These are phyloP conservation scores for Westerdykella sp. DNA, from an alignment of 2,329 filamentous ascomycete genomes.

Conservation along the genomic window DNA sequence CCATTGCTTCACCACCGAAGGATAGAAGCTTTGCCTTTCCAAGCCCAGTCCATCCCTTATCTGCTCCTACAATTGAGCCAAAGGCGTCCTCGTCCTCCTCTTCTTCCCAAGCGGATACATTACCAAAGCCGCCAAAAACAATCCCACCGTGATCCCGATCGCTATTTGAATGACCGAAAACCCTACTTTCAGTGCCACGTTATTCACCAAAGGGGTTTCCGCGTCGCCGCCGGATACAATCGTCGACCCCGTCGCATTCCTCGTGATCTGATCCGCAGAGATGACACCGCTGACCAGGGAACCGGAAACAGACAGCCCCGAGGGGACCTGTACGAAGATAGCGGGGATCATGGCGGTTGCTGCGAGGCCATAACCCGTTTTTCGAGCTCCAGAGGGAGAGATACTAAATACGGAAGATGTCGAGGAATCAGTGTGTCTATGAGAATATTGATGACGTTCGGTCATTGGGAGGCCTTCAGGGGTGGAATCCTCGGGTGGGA, in stretches of 20 bases:
- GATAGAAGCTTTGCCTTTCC: too few species aligned
- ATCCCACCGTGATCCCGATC: constrained; percentile 47
- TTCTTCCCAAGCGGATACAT: constrained; percentile 48
- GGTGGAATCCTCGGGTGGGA: too few species aligned
- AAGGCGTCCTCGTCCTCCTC: constrained; percentile 21
- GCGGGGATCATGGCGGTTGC: constrained; percentile 80
- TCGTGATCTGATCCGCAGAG: constrained; percentile 51
- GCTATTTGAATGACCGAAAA: constrained; percentile 47
- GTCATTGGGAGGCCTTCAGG: too few species aligned
- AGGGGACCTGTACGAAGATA: constrained; percentile 67
- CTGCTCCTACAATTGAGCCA: constrained; percentile 27
- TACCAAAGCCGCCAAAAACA: constrained; percentile 45
- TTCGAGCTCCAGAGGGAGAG: too few species aligned
- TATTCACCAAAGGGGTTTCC: constrained; percentile 30
- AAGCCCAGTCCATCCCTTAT: too few species aligned
- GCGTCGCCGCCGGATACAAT: constrained; percentile 34
- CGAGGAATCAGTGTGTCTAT: too few species aligned
- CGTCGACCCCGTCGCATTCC: constrained; percentile 41
- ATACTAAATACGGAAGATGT: too few species aligned
- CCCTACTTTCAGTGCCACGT: constrained; percentile 43
- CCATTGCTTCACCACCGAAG: too few species aligned
- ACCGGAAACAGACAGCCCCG: constrained; percentile 53
- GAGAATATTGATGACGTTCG: too few species aligned
- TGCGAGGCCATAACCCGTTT: constrained; percentile 64
- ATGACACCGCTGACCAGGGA: constrained; percentile 52